Evolutionary conservation across 352 stramenopile genomes (phyloP).

Genomic region (Globisporangium spiculum): DNA sequence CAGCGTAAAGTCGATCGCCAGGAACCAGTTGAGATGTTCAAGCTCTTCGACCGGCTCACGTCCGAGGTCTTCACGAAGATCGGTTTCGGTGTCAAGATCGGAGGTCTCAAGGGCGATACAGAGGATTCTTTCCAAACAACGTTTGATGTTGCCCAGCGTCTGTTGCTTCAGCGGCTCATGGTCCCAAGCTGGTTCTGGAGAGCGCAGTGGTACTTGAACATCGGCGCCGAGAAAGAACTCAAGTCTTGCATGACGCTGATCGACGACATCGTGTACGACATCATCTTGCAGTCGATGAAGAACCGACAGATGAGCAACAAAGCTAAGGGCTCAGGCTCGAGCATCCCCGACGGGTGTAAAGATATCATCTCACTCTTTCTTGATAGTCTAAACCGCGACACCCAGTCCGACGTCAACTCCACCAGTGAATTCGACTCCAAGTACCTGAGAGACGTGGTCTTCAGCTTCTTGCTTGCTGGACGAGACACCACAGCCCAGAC

Average conservation of each 20-base stretch:
- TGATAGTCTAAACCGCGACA: background rate
- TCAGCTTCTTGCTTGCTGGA: background rate
- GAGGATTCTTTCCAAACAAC: constrained; percentile 26
- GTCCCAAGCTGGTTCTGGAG: constrained; percentile 40
- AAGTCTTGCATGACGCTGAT: constrained; percentile 29
- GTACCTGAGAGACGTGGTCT: background rate
- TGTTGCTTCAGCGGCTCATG: constrained; percentile 38
- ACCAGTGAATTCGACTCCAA: background rate
- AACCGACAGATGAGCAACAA: background rate
- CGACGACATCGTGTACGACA: constrained; percentile 24
- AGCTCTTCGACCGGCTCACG: constrained; percentile 42
- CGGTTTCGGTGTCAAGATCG: constrained; percentile 32
- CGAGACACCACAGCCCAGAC: background rate
- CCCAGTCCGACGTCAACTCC: background rate
- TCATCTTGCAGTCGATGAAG: background rate
- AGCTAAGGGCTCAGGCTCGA: background rate
- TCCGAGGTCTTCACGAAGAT: constrained; percentile 49
- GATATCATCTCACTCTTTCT: background rate
- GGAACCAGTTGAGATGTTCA: constrained; percentile 27
- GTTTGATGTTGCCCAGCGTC: constrained; percentile 36
- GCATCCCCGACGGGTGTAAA: background rate
- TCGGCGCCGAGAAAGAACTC: constrained; percentile 20
- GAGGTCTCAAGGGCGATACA: constrained; percentile 12
- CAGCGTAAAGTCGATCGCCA: constrained; percentile 6
- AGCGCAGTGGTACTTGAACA: constrained; percentile 29